These are phyloP conservation scores for Clohesyomyces aquaticus DNA, from an alignment of 495 filamentous ascomycete species.

Conservation along the genomic window DNA sequence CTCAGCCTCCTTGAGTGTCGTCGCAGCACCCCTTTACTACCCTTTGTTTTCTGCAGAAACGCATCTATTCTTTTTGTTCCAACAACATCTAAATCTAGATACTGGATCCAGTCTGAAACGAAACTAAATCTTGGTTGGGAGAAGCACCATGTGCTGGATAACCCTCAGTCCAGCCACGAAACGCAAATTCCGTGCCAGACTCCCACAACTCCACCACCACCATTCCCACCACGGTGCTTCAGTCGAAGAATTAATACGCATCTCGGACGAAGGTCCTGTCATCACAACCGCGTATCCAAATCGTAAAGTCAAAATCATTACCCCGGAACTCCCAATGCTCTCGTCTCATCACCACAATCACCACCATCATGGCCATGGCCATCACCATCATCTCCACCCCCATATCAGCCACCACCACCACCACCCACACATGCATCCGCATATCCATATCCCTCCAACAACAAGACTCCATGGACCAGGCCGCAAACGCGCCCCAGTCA, in stretches of 20 bases:
- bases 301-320: not conserved
- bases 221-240: constrained; percentile 19
- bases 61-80: no score
- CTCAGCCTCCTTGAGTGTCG: no score
- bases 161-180: constrained; percentile 19
- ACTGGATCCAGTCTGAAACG: no score
- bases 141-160: constrained; percentile 34
- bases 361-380: constrained; percentile 1
- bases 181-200: not conserved
- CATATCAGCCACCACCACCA: constrained; percentile 18
- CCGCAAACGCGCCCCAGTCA: constrained; percentile 14
- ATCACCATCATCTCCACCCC: constrained; percentile 3
- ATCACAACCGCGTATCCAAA: not conserved
- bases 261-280: not conserved
- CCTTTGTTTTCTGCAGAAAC: not conserved
- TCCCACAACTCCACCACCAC: constrained; percentile 7
- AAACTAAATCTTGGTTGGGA: no score
- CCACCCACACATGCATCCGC: constrained; percentile 2
- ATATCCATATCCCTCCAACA: no score
- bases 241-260: constrained; percentile 23
- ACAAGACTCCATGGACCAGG: constrained; percentile 28
- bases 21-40: no score
- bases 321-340: not conserved
- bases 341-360: not conserved
- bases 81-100: no score